A percentile compares a stretch with the other conserved stretches of the same genome.
These are phyloP conservation scores for Kluyveromyces siamensis DNA, from an alignment of 805 yeast species.

Conservation along the genomic window DNA sequence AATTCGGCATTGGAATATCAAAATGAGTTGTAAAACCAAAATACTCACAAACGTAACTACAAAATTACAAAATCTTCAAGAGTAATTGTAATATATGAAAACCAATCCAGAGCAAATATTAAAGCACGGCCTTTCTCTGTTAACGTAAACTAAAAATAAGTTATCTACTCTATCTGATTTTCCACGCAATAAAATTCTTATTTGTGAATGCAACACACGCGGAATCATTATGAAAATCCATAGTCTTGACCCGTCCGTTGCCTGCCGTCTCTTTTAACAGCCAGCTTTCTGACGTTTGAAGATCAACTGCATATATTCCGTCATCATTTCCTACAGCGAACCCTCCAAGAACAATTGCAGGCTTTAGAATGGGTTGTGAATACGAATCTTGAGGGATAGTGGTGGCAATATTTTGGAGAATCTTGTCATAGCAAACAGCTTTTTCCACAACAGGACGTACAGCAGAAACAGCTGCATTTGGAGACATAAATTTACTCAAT, in stretches of 20 bases:
- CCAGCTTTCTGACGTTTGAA: constrained; percentile 23
- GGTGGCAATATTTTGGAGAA: constrained; percentile 22
- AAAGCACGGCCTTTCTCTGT: too few relatives aligned
- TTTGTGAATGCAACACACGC: constrained; percentile 13
- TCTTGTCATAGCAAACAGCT: constrained; percentile 15
- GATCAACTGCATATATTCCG: constrained; percentile 23
- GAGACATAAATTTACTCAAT: neutral
- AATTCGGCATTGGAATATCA: too few relatives aligned
- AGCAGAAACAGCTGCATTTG: neutral
- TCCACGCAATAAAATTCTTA: constrained; percentile 8
- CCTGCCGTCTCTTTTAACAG: constrained; percentile 19
- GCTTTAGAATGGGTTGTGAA: constrained; percentile 22
- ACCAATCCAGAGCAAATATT: too few relatives aligned
- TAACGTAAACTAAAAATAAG: neutral
- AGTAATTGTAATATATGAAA: too few relatives aligned
- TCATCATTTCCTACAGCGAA: constrained; percentile 20
- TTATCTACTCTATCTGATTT: neutral
- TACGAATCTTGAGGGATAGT: constrained; percentile 20
- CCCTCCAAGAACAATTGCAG: constrained; percentile 12
- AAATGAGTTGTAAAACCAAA: too few relatives aligned
- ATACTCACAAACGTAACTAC: too few relatives aligned
- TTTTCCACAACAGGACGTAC: neutral
- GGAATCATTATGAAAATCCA: constrained; percentile 10
- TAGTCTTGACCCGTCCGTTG: constrained; percentile 19
- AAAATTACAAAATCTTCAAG: too few relatives aligned